These are phyloP conservation scores for Knufia petricola DNA, from an alignment of 2,329 filamentous ascomycete species.

Conservation along the genomic window DNA sequence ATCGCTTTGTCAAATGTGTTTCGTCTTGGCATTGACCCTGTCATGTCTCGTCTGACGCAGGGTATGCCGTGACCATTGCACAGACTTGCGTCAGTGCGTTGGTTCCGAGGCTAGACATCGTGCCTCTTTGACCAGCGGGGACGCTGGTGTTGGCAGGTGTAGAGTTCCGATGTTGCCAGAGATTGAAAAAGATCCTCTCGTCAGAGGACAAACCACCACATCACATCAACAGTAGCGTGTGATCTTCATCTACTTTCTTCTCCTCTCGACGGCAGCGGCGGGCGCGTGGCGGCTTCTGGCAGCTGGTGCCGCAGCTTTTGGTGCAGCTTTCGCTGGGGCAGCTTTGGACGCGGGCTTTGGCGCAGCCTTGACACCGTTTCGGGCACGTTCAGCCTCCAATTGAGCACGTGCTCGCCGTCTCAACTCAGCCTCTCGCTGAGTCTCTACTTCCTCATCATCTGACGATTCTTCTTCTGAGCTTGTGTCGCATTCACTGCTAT, in stretches of 20 bases:
- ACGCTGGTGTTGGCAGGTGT: not conserved
- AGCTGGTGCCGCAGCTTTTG: not conserved
- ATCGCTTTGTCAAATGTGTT: constrained; percentile 7
- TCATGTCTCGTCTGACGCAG: not conserved
- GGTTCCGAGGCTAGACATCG: not conserved
- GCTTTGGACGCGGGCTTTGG: not conserved
- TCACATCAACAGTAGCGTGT: not conserved
- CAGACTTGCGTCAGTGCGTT: not conserved
- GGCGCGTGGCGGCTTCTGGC: constrained; percentile 1
- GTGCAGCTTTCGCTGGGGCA: not conserved
- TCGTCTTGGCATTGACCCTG: not conserved
- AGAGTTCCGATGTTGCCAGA: constrained; percentile 5
- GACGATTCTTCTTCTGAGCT: no score
- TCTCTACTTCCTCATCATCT: constrained; percentile 16
- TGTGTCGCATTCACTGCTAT: constrained; percentile 19
- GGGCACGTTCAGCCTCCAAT: constrained; percentile 13
- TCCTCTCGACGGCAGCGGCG: constrained; percentile 6
- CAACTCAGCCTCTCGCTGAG: constrained; percentile 2
- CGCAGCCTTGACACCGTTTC: not conserved
- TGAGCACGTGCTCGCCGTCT: constrained; percentile 11
- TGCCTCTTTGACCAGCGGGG: not conserved
- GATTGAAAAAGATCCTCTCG: not conserved
- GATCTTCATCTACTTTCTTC: constrained; percentile 9
- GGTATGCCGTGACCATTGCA: not conserved
- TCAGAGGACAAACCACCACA: not conserved